Percentiles rank a stretch among this genome's conserved stretches.
phyloP scores from a whole-genome alignment of 2,329 filamentous ascomycete species.

The Laburnicola sp. region DNA sequence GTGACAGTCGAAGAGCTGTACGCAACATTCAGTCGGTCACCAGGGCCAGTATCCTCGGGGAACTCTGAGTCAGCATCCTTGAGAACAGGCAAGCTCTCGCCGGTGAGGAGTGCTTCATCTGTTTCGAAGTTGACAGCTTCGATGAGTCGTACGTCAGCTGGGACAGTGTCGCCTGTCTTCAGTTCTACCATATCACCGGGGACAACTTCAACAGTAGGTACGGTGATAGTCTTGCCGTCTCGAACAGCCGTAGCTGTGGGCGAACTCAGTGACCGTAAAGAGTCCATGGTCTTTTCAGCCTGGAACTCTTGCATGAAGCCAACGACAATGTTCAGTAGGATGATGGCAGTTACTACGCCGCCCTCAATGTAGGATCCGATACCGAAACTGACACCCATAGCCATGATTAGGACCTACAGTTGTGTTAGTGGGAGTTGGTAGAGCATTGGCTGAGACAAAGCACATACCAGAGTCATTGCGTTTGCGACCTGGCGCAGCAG shows the following conservation, averaged over 20 bases:
- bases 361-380: slow-evolving; percentile 54
- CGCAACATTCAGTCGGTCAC: slow-evolving; percentile 69
- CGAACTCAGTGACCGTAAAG: slow-evolving; percentile 51
- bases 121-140: slow-evolving; percentile 74
- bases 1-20: slow-evolving; percentile 72
- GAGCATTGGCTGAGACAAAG: background rate
- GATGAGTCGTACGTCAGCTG: slow-evolving; percentile 66
- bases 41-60: slow-evolving; percentile 59
- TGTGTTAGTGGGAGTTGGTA: background rate
- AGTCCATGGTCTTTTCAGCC: slow-evolving; percentile 56
- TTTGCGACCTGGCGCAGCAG: slow-evolving; percentile 73
- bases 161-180: slow-evolving; percentile 68
- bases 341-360: slow-evolving; percentile 52
- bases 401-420: slow-evolving; percentile 48
- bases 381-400: slow-evolving; percentile 54
- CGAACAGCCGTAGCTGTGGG: slow-evolving; percentile 54
- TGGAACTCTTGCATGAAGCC: slow-evolving; percentile 53
- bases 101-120: slow-evolving; percentile 72
- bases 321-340: slow-evolving; percentile 50
- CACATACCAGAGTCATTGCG: slow-evolving; percentile 70
- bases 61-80: slow-evolving; percentile 64
- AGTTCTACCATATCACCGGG: slow-evolving; percentile 67
- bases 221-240: slow-evolving; percentile 55
- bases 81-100: slow-evolving; percentile 68
- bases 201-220: slow-evolving; percentile 63